Evolutionary conservation across 371 early-diverging fungal species (phyloP).

Genomic region (Mucor velutinosus): DNA sequence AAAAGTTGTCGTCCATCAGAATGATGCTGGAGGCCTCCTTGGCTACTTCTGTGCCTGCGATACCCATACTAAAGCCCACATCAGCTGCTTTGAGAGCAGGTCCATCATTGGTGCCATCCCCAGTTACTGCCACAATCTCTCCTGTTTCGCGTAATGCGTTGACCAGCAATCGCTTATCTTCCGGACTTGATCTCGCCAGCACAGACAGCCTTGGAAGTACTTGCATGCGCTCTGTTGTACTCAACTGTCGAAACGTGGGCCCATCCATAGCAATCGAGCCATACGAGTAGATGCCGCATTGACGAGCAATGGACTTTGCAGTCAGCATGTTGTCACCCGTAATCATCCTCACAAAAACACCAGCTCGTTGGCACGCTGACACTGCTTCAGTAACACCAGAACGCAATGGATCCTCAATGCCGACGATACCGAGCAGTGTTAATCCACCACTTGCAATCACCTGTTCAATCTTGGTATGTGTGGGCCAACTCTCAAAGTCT

Average conservation of each 20-base stretch:
- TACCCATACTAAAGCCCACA: slow-evolving; percentile 85
- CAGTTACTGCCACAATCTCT: slow-evolving; percentile 81
- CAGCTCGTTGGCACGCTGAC: slow-evolving; percentile 67
- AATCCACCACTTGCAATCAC: slow-evolving; percentile 46
- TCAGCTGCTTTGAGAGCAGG: slow-evolving; percentile 82
- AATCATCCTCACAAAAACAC: slow-evolving; percentile 84
- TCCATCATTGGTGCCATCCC: slow-evolving; percentile 82
- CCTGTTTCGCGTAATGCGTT: slow-evolving; percentile 61
- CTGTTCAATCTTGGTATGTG: slow-evolving; percentile 44
- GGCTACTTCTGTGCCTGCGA: slow-evolving; percentile 81
- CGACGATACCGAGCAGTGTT: slow-evolving; percentile 63
- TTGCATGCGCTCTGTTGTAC: slow-evolving; percentile 49
- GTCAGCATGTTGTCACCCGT: slow-evolving; percentile 81
- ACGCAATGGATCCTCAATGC: slow-evolving; percentile 79
- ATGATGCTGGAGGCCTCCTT: slow-evolving; percentile 83
- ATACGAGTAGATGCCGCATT: slow-evolving; percentile 66
- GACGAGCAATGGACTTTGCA: slow-evolving; percentile 73
- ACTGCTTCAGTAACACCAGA: slow-evolving; percentile 72
- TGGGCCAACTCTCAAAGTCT: slow-evolving; percentile 65
- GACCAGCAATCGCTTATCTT: slow-evolving; percentile 75
- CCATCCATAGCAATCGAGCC: slow-evolving; percentile 74
- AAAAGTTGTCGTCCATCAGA: slow-evolving; percentile 82
- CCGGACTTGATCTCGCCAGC: slow-evolving; percentile 76
- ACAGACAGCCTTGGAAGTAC: slow-evolving; percentile 69
- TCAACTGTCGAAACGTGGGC: slow-evolving; percentile 62